Percentiles rank a stretch among this genome's conserved stretches.
These are phyloP conservation scores for Cyberlindnera saturnus DNA, from an alignment of 805 yeast species.

Conservation along the genomic window DNA sequence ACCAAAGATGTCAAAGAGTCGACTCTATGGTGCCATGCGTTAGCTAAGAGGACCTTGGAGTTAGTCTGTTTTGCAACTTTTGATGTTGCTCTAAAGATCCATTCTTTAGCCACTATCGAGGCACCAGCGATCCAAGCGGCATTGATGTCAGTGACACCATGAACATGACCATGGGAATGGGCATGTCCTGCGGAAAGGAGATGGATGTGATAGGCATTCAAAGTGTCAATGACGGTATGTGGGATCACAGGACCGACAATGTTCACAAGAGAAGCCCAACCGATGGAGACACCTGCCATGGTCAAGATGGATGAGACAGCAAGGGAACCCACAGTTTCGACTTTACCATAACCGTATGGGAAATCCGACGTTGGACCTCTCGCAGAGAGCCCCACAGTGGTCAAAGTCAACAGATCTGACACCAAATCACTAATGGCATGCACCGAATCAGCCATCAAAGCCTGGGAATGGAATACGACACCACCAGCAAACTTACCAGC, in stretches of 20 bases:
- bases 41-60: slow-evolving; percentile 88
- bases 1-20: slow-evolving; percentile 90
- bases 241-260: slow-evolving; percentile 67
- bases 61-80: slow-evolving; percentile 71
- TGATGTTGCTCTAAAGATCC: slow-evolving; percentile 79
- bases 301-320: slow-evolving; percentile 80
- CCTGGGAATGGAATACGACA: slow-evolving; percentile 87
- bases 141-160: slow-evolving; percentile 60
- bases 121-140: slow-evolving; percentile 97
- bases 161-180: slow-evolving; percentile 25
- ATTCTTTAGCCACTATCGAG: slow-evolving; percentile 81
- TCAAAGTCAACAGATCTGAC: slow-evolving; percentile 82
- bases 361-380: slow-evolving; percentile 52
- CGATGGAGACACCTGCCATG: slow-evolving; percentile 86
- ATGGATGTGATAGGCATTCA: slow-evolving; percentile 46
- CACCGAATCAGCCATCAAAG: slow-evolving; percentile 88
- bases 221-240: slow-evolving; percentile 47
- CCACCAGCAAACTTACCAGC: slow-evolving; percentile 86
- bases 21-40: slow-evolving; percentile 98
- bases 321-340: slow-evolving; percentile 88
- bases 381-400: slow-evolving; percentile 75
- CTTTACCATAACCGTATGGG: slow-evolving; percentile 89
- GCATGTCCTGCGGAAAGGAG: slow-evolving; percentile 31
- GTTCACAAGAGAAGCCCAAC: slow-evolving; percentile 72
- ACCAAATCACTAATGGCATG: slow-evolving; percentile 89